These are phyloP conservation scores for Ettlia oleoabundans DNA, from an alignment of 139 green algal species.

Conservation along the genomic window DNA sequence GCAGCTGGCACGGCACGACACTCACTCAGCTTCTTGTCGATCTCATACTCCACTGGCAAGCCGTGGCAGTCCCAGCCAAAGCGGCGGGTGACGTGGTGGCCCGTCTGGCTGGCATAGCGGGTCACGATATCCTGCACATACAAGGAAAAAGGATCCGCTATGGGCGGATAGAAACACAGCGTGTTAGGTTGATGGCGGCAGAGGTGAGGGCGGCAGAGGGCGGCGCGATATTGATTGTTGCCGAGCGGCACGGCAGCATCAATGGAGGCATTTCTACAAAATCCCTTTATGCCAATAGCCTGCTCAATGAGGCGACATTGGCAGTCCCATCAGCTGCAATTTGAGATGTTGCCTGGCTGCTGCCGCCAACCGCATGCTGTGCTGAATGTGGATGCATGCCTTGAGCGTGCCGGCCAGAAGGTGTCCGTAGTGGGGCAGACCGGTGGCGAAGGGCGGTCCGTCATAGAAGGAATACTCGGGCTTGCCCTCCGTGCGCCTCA, in stretches of 20 bases:
- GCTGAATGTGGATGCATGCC: too few relatives aligned
- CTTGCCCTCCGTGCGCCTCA: conserved; percentile 84
- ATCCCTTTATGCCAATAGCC: too few relatives aligned
- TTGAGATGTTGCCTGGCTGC: neutral
- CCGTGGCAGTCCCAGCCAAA: conserved; percentile 99
- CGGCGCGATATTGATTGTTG: too few relatives aligned
- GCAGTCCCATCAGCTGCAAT: too few relatives aligned
- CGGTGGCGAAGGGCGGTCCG: conserved; percentile 98
- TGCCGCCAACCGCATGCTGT: neutral
- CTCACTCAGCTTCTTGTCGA: conserved; percentile 97
- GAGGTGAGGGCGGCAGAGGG: too few relatives aligned
- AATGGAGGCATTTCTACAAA: too few relatives aligned
- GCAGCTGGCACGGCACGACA: too few relatives aligned
- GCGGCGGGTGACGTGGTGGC: conserved; percentile 87
- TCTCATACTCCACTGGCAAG: conserved; percentile 99
- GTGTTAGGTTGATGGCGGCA: neutral
- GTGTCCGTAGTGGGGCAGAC: conserved; percentile 98
- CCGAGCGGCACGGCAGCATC: too few relatives aligned
- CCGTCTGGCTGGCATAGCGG: conserved; percentile 87
- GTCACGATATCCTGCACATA: conserved; percentile 94
- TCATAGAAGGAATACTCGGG: conserved; percentile 99
- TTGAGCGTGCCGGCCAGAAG: conserved; percentile 99
- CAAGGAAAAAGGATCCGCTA: neutral
- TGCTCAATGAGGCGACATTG: too few relatives aligned
- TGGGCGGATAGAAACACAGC: neutral